These are phyloP conservation scores for Neonectria neomacrospora DNA, from an alignment of 2,329 filamentous ascomycete species.

Conservation along the genomic window DNA sequence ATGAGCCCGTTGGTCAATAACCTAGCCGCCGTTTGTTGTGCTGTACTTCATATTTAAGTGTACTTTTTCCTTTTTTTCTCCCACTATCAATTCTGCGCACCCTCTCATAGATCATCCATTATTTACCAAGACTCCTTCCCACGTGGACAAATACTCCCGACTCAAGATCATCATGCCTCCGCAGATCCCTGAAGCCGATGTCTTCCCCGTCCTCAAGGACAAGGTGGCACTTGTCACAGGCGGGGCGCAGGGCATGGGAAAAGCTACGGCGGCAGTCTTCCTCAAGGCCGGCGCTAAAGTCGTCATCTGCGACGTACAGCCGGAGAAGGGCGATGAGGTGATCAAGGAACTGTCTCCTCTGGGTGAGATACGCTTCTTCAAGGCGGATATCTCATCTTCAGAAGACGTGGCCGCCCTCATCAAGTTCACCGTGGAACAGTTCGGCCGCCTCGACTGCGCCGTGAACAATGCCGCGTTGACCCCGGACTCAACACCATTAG, in stretches of 20 bases:
- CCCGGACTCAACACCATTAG: constrained; percentile 33
- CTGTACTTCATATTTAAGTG: no score
- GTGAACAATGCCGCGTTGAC: constrained; percentile 35
- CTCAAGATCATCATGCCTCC: constrained; percentile 20
- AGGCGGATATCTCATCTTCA: constrained; percentile 32
- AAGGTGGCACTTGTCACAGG: constrained; percentile 49
- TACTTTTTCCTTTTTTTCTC: no score
- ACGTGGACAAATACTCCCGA: no score
- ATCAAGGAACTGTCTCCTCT: constrained; percentile 30
- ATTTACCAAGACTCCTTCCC: no score
- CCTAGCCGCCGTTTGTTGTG: no score
- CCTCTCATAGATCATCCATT: no score
- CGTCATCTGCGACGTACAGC: constrained; percentile 47
- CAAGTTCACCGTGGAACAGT: constrained; percentile 34
- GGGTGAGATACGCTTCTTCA: constrained; percentile 29
- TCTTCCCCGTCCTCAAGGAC: constrained; percentile 34
- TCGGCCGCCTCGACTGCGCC: constrained; percentile 32
- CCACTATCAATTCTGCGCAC: no score
- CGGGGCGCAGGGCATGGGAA: constrained; percentile 48
- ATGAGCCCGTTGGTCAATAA: no score
- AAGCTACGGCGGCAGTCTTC: constrained; percentile 46
- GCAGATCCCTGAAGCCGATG: constrained; percentile 24
- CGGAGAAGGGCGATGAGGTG: constrained; percentile 28
- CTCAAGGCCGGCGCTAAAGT: constrained; percentile 48
- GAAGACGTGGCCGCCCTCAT: constrained; percentile 30